Conservation (phyloP, 257 asterid genomes). For the Phtheirospermum japonicum region DNA sequence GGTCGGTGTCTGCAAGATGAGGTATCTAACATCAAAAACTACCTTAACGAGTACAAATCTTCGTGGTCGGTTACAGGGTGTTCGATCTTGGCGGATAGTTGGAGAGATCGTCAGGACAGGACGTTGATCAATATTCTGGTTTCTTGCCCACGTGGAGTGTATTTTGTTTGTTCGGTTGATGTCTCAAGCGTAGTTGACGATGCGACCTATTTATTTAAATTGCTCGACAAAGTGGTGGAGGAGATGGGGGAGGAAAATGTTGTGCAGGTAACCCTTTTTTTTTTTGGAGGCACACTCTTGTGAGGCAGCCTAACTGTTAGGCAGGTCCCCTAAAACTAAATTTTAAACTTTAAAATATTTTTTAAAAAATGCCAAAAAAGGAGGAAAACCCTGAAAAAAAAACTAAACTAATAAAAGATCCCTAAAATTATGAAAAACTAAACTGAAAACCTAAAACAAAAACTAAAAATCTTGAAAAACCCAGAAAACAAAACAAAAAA, state of each 20-base stretch:
- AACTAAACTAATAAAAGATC: too few relatives aligned
- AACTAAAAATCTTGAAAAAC: too few relatives aligned
- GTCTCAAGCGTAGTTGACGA: slow-evolving; percentile 65
- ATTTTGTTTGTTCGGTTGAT: slow-evolving; percentile 84
- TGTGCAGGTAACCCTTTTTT: slow-evolving; percentile 58
- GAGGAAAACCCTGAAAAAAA: too few relatives aligned
- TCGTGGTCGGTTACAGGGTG: slow-evolving; percentile 93
- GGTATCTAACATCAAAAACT: slow-evolving; percentile 52
- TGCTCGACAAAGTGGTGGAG: slow-evolving; percentile 88
- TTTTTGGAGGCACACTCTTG: not conserved
- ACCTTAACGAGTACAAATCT: slow-evolving; percentile 71
- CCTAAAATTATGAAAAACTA: too few relatives aligned
- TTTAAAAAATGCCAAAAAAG: too few relatives aligned
- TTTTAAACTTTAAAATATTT: too few relatives aligned
- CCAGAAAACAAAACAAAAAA: too few relatives aligned
- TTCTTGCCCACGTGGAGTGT: slow-evolving; percentile 88
- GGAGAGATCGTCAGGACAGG: slow-evolving; percentile 70
- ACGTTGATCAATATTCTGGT: slow-evolving; percentile 68
- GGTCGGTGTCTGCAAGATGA: slow-evolving; percentile 81
- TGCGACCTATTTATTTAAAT: slow-evolving; percentile 53
- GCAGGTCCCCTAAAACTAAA: too few relatives aligned
- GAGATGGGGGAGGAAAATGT: slow-evolving; percentile 94
- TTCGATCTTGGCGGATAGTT: slow-evolving; percentile 82
- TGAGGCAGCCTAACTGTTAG: too few relatives aligned
- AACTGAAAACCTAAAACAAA: too few relatives aligned